Evolutionary conservation across 2,329 filamentous ascomycete species (phyloP), one percentile per base, ranked within the genome.

Genomic region (Colletotrichum zoysiae): DNA sequence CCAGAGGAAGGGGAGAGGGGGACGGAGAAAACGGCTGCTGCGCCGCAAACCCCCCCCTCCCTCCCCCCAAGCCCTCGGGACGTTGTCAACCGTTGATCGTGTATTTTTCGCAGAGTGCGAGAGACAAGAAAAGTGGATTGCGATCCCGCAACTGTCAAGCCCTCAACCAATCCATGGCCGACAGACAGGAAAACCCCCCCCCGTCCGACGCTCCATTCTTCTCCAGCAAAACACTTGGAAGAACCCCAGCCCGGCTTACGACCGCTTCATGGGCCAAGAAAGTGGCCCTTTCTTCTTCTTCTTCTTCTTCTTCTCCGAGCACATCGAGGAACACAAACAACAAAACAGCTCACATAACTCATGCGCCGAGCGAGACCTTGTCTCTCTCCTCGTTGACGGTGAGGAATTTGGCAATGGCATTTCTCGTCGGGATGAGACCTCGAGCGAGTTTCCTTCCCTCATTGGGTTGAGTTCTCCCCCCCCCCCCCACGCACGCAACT

Each of bases 311-410:
- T 9, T 12, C 33, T 9, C 33, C 30, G 53, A 56, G n/a, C 33
- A 38, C 53, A 11, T 33, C 12, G 53, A 38, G 1, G 30, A 38
- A 38, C 3, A 44, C 8, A 30, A 30, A 20, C 6, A 40, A 30
- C 35, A 20, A 20, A 20, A 20, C 6, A 40, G 44, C 35, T 33
- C 57, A 38, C n/a, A 46, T 40, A 16, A 26, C 51, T 69, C 59
- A 71, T 71, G 69, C 69, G 69, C 65, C 65, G 69, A 71, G 69
- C 65, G 69, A 71, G 69, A 69, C 51, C 30, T 69, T 46, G 40
- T 26, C 57, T 33, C 51, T 33, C 38, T 46, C 40, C 9, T n/a
- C 9, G 20, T 48, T 23, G 2, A 12, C 26, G 48, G 30, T 42
- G 51, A 59, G 46, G 12, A 42, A 42, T 59, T 59, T 59, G 58